A percentile compares a stretch with the other conserved stretches of the same genome.
phyloP scores from a whole-genome alignment of 768 basidiomycete species.

The Scleroderma bovista region DNA sequence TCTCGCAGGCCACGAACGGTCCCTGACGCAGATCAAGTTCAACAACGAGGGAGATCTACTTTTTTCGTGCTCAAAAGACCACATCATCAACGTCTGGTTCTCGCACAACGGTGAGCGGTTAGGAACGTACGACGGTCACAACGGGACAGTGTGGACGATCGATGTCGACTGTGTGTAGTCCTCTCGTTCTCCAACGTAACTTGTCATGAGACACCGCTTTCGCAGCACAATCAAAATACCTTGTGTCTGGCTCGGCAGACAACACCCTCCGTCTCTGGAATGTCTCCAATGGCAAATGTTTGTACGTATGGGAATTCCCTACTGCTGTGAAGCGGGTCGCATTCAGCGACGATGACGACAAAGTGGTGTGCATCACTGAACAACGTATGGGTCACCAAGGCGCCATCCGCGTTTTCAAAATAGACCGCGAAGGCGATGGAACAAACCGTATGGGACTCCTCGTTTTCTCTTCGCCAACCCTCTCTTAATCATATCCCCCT shows the following conservation, averaged over 20 bases:
- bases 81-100: conserved; percentile 94
- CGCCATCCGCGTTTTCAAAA: conserved; percentile 83
- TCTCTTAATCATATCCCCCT: background rate
- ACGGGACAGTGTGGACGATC: conserved; percentile 95
- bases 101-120: conserved; percentile 96
- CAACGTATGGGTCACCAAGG: conserved; percentile 93
- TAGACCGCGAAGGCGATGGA: conserved; percentile 80
- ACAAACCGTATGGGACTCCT: conserved; percentile 66
- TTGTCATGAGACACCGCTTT: background rate
- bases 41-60: conserved; percentile 94
- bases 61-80: conserved; percentile 95
- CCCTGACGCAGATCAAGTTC: conserved; percentile 96
- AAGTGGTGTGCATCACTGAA: conserved; percentile 91
- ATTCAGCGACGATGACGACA: conserved; percentile 80
- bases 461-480: background rate
- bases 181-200: background rate
- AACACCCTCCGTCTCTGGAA: conserved; percentile 90
- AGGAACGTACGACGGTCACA: conserved; percentile 95
- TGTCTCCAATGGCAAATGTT: conserved; percentile 83
- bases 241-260: conserved; percentile 92
- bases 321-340: conserved; percentile 96
- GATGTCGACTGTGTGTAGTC: conserved; percentile 83
- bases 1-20: conserved; percentile 85
- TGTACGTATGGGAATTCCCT: conserved; percentile 96
- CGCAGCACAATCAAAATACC: conserved; percentile 76